Conservation (phyloP, 768 basidiomycete species). For the Termitomyces sp. region DNA sequence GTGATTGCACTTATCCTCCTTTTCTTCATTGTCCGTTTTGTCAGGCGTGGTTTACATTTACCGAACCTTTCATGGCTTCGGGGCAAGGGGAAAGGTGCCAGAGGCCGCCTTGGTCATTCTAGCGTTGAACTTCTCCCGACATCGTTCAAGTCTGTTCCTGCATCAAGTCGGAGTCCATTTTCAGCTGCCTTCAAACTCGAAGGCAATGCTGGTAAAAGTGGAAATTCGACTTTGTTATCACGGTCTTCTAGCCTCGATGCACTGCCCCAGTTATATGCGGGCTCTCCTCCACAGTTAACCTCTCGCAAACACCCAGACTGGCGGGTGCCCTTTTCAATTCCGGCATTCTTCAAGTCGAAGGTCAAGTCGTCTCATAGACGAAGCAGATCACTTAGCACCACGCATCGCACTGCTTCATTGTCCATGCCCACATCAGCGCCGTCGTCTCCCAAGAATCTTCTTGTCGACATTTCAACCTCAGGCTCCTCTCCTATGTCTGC, state of each 20-base stretch:
- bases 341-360: slow-evolving; percentile 7
- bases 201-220: slow-evolving; percentile 14
- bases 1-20: slow-evolving; percentile 11
- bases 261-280: slow-evolving; percentile 6
- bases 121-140: slow-evolving; percentile 18
- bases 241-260: slow-evolving; percentile 18
- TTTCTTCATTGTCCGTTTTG: slow-evolving; percentile 11
- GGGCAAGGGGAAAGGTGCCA: slow-evolving; percentile 15
- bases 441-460: slow-evolving; percentile 11
- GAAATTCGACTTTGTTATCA: slow-evolving; percentile 7
- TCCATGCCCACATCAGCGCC: slow-evolving; percentile 7
- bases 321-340: slow-evolving; percentile 10
- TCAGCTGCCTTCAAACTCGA: slow-evolving; percentile 11
- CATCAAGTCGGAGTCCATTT: slow-evolving; percentile 10
- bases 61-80: slow-evolving; percentile 15
- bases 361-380: slow-evolving; percentile 12
- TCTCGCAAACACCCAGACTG: slow-evolving; percentile 9
- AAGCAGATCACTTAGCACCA: slow-evolving; percentile 15
- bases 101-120: slow-evolving; percentile 12
- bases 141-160: slow-evolving; percentile 12
- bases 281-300: slow-evolving; percentile 1
- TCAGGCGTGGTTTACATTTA: slow-evolving; percentile 12
- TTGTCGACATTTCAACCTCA: slow-evolving; percentile 17
- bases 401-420: slow-evolving; percentile 3
- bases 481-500: slow-evolving; percentile 12